phyloP scores from a whole-genome alignment of 1,139 yeast genomes.

The Pichia sp. region DNA sequence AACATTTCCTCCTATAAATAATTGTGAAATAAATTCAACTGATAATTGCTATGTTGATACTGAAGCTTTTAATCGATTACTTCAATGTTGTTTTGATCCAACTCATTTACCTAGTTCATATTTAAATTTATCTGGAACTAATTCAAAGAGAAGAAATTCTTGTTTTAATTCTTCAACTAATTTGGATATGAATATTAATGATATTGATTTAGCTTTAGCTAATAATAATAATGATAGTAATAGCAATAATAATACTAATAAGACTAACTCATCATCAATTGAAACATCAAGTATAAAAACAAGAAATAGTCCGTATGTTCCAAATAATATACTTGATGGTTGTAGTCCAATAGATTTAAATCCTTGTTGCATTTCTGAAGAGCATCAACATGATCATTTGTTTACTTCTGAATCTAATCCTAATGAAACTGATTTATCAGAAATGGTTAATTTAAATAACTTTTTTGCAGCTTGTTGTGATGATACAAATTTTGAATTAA shows the following conservation, averaged over 20 bases:
- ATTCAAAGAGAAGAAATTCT: background rate
- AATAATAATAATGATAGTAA: too few relatives aligned
- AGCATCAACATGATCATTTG: background rate
- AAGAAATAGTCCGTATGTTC: background rate
- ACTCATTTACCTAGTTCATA: constrained; percentile 16
- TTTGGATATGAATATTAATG: background rate
- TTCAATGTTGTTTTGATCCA: constrained; percentile 28
- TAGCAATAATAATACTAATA: too few relatives aligned
- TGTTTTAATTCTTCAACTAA: background rate
- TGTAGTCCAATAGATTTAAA: constrained; percentile 10
- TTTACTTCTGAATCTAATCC: background rate
- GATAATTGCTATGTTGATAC: constrained; percentile 13
- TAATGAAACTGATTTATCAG: constrained; percentile 5
- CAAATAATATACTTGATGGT: constrained; percentile 1
- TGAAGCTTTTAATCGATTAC: constrained; percentile 21
- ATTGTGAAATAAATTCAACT: background rate
- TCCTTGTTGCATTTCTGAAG: constrained; percentile 4
- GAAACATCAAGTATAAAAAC: constrained; percentile 3
- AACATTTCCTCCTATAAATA: too few relatives aligned
- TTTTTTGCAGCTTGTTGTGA: constrained; percentile 13
- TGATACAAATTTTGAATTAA: background rate
- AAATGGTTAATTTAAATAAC: constrained; percentile 10
- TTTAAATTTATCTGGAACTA: too few relatives aligned
- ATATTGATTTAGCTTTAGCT: background rate
- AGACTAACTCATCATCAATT: background rate